Percentiles rank a stretch among this genome's conserved stretches.
Evolutionary conservation across 2,329 filamentous ascomycete genomes (phyloP).

Genomic region (Aspergillus ochraceoroseus): DNA sequence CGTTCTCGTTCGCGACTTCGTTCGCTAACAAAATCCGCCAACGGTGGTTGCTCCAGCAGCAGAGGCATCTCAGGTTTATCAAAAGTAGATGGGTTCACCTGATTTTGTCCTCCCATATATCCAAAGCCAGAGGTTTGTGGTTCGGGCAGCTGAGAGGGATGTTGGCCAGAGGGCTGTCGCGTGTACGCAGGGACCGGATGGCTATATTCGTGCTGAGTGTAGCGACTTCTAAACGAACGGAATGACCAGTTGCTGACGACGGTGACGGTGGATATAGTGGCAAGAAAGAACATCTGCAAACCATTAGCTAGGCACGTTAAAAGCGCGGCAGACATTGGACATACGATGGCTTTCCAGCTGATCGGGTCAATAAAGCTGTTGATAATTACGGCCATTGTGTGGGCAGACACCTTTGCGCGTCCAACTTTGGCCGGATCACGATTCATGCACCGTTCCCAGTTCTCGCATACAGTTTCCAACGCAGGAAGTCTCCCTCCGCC

Average conservation of each 20-base stretch:
- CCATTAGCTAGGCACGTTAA: constrained; percentile 15
- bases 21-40: constrained; percentile 31
- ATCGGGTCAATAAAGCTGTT: constrained; percentile 91
- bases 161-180: constrained; percentile 23
- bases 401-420: constrained; percentile 72
- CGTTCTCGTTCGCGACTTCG: constrained; percentile 30
- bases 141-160: constrained; percentile 25
- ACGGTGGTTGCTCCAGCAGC: constrained; percentile 30
- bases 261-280: constrained; percentile 47
- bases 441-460: constrained; percentile 85
- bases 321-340: constrained; percentile 18
- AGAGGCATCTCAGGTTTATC: constrained; percentile 29
- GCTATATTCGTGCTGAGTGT: constrained; percentile 29
- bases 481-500: constrained; percentile 64
- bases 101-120: constrained; percentile 22
- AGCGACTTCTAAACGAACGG: constrained; percentile 46
- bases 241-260: constrained; percentile 58
- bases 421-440: constrained; percentile 73
- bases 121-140: constrained; percentile 28
- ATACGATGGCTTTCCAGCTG: constrained; percentile 73
- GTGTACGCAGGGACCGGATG: constrained; percentile 23
- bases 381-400: constrained; percentile 86
- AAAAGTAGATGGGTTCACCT: constrained; percentile 17
- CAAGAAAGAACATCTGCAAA: constrained; percentile 37
- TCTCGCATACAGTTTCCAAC: constrained; percentile 65